A percentile compares a stretch with the other conserved stretches of the same genome.
Conservation (phyloP, 1,284 basidiomycete genomes). For the Cutaneotrichosporon sp. region DNA sequence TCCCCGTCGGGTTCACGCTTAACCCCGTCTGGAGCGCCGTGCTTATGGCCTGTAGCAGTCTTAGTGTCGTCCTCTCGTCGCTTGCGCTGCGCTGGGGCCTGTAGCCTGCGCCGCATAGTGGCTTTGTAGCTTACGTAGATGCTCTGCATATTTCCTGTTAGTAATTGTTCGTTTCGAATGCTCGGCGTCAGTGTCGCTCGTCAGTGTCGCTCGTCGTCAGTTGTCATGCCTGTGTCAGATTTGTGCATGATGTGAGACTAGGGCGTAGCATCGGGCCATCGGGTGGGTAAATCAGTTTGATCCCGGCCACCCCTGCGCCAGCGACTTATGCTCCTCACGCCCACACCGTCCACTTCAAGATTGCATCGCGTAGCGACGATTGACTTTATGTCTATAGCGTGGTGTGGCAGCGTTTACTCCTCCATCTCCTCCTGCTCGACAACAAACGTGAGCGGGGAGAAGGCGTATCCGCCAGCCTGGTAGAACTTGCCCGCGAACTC, state of each 20-base stretch:
- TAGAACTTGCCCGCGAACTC: slow-evolving; percentile 97
- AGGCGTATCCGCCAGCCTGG: slow-evolving; percentile 71
- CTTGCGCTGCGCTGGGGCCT: slow-evolving; percentile 80
- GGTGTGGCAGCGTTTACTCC: background rate
- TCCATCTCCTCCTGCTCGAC: slow-evolving; percentile 3
- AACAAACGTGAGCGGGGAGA: slow-evolving; percentile 46
- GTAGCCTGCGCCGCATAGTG: slow-evolving; percentile 57
- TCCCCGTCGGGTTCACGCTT: slow-evolving; percentile 78
- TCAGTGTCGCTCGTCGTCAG: background rate
- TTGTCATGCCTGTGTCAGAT: background rate
- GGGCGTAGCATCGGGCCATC: too few relatives aligned
- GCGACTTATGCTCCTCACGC: too few relatives aligned
- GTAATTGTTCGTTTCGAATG: too few relatives aligned
- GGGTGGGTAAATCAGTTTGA: too few relatives aligned
- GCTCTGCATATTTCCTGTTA: background rate
- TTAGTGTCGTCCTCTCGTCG: slow-evolving; percentile 91
- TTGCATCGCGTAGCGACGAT: too few relatives aligned
- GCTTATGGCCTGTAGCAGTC: slow-evolving; percentile 97
- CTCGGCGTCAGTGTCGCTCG: too few relatives aligned
- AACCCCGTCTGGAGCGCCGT: slow-evolving; percentile 97
- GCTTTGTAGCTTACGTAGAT: background rate
- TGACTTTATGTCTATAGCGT: too few relatives aligned
- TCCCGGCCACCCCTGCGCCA: too few relatives aligned
- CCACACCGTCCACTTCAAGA: too few relatives aligned
- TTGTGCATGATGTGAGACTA: too few relatives aligned